phyloP scores from a whole-genome alignment of 495 filamentous ascomycete species.

The Aspergillus funiculosus region DNA sequence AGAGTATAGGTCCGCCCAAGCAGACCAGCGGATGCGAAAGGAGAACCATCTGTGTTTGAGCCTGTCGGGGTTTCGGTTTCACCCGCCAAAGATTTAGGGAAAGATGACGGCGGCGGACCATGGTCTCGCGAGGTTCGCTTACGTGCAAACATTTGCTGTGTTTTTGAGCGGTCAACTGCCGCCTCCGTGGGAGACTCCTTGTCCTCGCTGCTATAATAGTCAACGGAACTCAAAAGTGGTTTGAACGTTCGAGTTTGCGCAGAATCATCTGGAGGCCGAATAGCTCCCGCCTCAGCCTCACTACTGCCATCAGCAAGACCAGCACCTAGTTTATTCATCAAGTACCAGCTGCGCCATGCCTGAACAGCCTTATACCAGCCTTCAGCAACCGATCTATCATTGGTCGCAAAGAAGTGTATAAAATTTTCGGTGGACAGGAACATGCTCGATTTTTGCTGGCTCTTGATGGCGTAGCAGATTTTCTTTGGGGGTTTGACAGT shows the following conservation, averaged over 20 bases:
- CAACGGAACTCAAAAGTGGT: slow-evolving; percentile 49
- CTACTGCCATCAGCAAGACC: slow-evolving; percentile 33
- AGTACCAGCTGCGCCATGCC: slow-evolving; percentile 83
- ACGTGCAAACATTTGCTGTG: slow-evolving; percentile 24
- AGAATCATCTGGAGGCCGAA: slow-evolving; percentile 9
- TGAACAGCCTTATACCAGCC: slow-evolving; percentile 67
- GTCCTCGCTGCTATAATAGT: slow-evolving; percentile 20
- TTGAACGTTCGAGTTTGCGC: slow-evolving; percentile 40
- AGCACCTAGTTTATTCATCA: slow-evolving; percentile 60
- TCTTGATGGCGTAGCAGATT: slow-evolving; percentile 83
- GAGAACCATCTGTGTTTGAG: slow-evolving; percentile 32
- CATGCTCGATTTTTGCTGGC: slow-evolving; percentile 82
- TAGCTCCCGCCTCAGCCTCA: slow-evolving; percentile 13
- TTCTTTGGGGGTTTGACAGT: slow-evolving; percentile 68
- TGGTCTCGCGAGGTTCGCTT: slow-evolving; percentile 37
- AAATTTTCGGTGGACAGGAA: slow-evolving; percentile 80
- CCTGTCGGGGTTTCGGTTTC: slow-evolving; percentile 21
- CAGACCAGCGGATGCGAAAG: slow-evolving; percentile 53
- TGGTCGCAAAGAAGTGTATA: slow-evolving; percentile 84
- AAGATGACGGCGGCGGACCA: slow-evolving; percentile 41
- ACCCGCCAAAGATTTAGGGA: slow-evolving; percentile 31
- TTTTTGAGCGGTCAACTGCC: slow-evolving; percentile 12
- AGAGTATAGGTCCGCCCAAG: slow-evolving; percentile 60
- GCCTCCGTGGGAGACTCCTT: slow-evolving; percentile 3
- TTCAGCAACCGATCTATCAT: slow-evolving; percentile 58